A percentile compares a stretch with the other conserved stretches of the same genome.
These are phyloP conservation scores for Herpetomonas samuelpessoai DNA, from an alignment of 208 protist species.

Conservation along the genomic window DNA sequence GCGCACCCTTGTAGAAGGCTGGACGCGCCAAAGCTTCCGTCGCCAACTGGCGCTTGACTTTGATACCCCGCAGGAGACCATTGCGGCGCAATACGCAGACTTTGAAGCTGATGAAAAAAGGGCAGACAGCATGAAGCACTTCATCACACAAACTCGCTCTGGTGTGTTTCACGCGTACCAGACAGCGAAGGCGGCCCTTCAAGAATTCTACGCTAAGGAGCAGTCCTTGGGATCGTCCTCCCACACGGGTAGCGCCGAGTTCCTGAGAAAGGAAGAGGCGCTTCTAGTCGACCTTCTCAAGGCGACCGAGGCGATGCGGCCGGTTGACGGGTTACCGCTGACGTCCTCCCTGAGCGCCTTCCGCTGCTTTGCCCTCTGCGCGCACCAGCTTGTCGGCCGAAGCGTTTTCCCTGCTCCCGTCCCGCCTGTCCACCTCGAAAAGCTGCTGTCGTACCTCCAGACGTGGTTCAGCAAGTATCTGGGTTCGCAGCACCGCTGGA, in stretches of 20 bases:
- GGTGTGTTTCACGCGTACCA: neutral
- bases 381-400: conserved; percentile 21
- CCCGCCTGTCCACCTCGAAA: conserved; percentile 46
- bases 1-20: conserved; percentile 23
- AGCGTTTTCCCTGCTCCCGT: conserved; percentile 23
- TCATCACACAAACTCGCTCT: neutral
- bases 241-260: neutral
- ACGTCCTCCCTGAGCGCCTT: neutral
- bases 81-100: conserved; percentile 47
- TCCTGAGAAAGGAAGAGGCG: neutral
- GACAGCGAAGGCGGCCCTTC: neutral
- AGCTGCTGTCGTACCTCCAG: conserved; percentile 51
- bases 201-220: no score
- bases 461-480: conserved; percentile 60
- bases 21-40: conserved; percentile 69
- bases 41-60: conserved; percentile 52
- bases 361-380: conserved; percentile 20
- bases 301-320: neutral
- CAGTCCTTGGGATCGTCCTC: no score
- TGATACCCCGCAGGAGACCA: conserved; percentile 12
- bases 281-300: neutral
- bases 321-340: conserved; percentile 8
- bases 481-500: conserved; percentile 39
- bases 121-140: conserved; percentile 24
- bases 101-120: conserved; percentile 73